These are phyloP conservation scores for Novymonas esmeraldas DNA, from an alignment of 208 protist genomes.

Conservation along the genomic window DNA sequence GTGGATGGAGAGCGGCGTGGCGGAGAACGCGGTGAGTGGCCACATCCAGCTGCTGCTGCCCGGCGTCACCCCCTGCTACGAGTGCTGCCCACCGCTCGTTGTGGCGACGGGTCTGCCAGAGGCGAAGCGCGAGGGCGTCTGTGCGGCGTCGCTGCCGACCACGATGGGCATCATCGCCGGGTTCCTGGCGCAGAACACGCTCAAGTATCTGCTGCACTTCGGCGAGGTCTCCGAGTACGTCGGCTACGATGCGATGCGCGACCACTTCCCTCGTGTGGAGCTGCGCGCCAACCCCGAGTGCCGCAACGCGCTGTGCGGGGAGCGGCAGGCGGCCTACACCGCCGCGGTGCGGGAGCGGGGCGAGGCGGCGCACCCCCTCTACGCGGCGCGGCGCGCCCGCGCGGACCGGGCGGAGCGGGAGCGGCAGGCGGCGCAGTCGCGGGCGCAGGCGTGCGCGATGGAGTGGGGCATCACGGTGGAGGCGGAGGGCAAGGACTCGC, in stretches of 20 bases:
- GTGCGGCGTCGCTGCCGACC: slow-evolving; percentile 96
- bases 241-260: slow-evolving; percentile 95
- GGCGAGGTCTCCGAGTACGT: slow-evolving; percentile 94
- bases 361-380: slow-evolving; percentile 64
- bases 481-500: slow-evolving; percentile 33
- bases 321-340: slow-evolving; percentile 75
- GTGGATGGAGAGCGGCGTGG: slow-evolving; percentile 97
- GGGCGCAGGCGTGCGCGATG: slow-evolving; percentile 55
- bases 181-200: slow-evolving; percentile 95
- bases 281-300: slow-evolving; percentile 94
- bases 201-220: slow-evolving; percentile 96
- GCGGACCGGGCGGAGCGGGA: slow-evolving; percentile 46
- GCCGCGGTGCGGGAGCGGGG: slow-evolving; percentile 28
- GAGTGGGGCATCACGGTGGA: slow-evolving; percentile 88
- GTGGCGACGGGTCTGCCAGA: slow-evolving; percentile 93
- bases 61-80: slow-evolving; percentile 90
- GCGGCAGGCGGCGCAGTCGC: slow-evolving; percentile 34
- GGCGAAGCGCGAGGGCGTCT: slow-evolving; percentile 96
- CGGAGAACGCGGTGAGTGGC: slow-evolving; percentile 97
- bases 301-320: slow-evolving; percentile 65
- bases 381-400: slow-evolving; percentile 46
- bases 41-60: slow-evolving; percentile 97
- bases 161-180: slow-evolving; percentile 97
- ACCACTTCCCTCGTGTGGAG: slow-evolving; percentile 93
- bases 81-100: slow-evolving; percentile 95